Conservation (phyloP, 176 grass and related monocot genomes). For the Rhynchospora tenuis region DNA sequence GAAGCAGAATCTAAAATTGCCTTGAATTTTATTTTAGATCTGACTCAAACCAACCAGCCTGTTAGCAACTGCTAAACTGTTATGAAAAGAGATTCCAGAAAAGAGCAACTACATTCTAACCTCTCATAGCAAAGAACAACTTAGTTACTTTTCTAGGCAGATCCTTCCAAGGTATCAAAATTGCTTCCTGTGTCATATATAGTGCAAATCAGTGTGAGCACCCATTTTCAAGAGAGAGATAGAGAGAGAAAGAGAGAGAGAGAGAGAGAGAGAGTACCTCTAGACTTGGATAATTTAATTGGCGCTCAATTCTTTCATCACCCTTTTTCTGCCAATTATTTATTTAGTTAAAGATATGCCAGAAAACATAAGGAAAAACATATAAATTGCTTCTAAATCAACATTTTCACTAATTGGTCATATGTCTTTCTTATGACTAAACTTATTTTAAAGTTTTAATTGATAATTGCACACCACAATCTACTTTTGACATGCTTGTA, state of each 20-base stretch:
- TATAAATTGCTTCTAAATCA: neutral
- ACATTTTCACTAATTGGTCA: neutral
- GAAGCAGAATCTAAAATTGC: neutral
- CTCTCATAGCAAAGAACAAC: conserved; percentile 76
- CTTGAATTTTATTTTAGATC: neutral
- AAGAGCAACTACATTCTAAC: conserved; percentile 24
- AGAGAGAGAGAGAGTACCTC: conserved; percentile 35
- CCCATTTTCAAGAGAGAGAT: neutral
- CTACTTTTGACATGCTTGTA: neutral
- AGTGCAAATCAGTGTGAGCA: neutral
- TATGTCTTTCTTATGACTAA: neutral
- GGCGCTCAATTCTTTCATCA: conserved; percentile 33
- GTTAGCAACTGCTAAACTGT: neutral
- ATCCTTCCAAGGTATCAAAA: conserved; percentile 61
- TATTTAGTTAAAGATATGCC: neutral
- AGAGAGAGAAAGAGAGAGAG: neutral
- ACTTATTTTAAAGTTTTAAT: neutral
- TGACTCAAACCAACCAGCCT: neutral
- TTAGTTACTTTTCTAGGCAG: conserved; percentile 63
- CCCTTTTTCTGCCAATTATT: conserved; percentile 46
- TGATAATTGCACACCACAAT: neutral
- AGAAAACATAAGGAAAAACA: neutral
- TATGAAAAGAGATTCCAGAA: neutral
- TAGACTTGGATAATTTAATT: conserved; percentile 61
- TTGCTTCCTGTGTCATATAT: conserved; percentile 57